Evolutionary conservation across 768 basidiomycete species (phyloP).

Genomic region (Neoboletus brunneissimus): DNA sequence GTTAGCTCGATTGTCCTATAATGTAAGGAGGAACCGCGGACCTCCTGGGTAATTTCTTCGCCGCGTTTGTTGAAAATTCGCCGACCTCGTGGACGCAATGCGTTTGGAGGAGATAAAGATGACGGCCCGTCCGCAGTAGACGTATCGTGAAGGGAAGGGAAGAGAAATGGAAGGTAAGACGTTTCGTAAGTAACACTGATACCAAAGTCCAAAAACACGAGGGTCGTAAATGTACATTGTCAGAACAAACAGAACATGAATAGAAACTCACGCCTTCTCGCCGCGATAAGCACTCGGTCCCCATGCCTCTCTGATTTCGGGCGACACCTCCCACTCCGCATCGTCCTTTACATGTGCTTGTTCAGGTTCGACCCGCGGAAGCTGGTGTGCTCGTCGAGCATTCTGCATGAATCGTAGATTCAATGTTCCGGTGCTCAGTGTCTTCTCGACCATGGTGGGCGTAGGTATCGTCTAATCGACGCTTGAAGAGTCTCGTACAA

Average conservation of each 20-base stretch:
- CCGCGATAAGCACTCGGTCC: slow-evolving; percentile 25
- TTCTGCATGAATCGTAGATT: slow-evolving; percentile 74
- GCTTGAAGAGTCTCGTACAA: background rate
- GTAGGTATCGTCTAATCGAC: background rate
- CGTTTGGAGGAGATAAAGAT: slow-evolving; percentile 19
- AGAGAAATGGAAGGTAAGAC: slow-evolving; percentile 67
- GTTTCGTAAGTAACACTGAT: slow-evolving; percentile 48
- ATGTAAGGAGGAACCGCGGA: slow-evolving; percentile 21
- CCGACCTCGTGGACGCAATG: slow-evolving; percentile 43
- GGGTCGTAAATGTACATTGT: slow-evolving; percentile 21
- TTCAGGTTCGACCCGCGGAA: slow-evolving; percentile 48
- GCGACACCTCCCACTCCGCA: slow-evolving; percentile 60
- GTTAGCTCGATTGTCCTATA: slow-evolving; percentile 17
- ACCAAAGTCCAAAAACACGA: slow-evolving; percentile 7
- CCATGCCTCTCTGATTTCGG: slow-evolving; percentile 56
- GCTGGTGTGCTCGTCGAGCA: slow-evolving; percentile 53
- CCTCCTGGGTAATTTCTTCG: slow-evolving; percentile 38
- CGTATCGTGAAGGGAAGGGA: slow-evolving; percentile 37
- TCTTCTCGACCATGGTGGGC: slow-evolving; percentile 37
- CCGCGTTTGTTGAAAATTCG: slow-evolving; percentile 52
- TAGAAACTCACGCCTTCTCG: slow-evolving; percentile 27
- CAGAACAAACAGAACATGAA: slow-evolving; percentile 8
- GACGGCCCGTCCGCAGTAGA: slow-evolving; percentile 22
- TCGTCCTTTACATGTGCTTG: slow-evolving; percentile 59
- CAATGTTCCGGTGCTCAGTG: slow-evolving; percentile 61